Evolutionary conservation across 2,329 filamentous ascomycete species (phyloP), one percentile per base, ranked within the genome.

Genomic region (Pestalotiopsis sp.): DNA sequence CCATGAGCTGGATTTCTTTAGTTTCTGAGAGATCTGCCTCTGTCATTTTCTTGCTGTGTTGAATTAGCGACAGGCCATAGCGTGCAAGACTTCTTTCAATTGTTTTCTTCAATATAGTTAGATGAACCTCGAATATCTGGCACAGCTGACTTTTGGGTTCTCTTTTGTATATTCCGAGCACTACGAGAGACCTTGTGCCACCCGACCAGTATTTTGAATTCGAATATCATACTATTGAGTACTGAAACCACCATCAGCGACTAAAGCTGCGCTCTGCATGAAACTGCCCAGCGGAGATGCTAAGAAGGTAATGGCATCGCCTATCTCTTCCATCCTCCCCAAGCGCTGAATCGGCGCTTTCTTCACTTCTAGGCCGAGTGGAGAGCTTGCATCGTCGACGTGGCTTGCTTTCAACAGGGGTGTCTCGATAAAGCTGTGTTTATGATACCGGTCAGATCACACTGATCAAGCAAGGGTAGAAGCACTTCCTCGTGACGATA

Each of bases 261-360:
- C 76, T 62, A 87, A 70, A 4, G 78, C 79, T 17, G 81, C 78
- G 0, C 86, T 86, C 64, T 84, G 81, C 76, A 88, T 84, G 72
- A 82, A 88, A 67, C 85, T 87, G 67, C 83, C 83, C 79, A 87
- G 81, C 1, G 82, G 79, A 39, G 84, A 87, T 20, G 83, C 84
- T 68, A 89, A 72, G 68, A 87, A 86, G 0, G 84, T 77, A 31
- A 88, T 83, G 39, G 80, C 78, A 70, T 89, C 86, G 0, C 84
- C 85, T 70, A 89, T 82, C 75, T 90, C 87, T 27, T 88, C 85
- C 62, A 64, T 64, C 41, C 23, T 45, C 2, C 36, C 62, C 9
- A 87, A 74, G 7, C 86, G 80, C 17, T 79, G 76, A 59, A 88
- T 71, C 0, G 86, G 84, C 2, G 84, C 84, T 67, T 80, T 82